Base-by-base conservation (phyloP, 1,284 basidiomycete genomes). In the Pyrrhoderma noxium region DNA sequence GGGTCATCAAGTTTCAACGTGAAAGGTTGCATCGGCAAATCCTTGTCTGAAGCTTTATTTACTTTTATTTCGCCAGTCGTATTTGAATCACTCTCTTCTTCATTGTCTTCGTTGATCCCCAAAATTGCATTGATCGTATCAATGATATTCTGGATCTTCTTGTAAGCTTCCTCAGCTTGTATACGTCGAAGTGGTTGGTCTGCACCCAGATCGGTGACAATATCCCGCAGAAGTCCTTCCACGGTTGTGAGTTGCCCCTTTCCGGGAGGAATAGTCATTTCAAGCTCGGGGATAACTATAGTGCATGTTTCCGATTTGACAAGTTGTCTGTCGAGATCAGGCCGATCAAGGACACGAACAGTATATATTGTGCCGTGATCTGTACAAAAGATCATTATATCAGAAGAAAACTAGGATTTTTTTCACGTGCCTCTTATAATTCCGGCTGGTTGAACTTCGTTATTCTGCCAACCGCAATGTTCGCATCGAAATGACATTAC, bases 401-500 rank as follows among this genome's bases (percentile, higher is more conserved):
- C 27, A 31, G 18, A 31, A 18, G 25, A 45, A 3, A 25, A 34
- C 11, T 31, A 31, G 7, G n/a, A 3, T 11, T 44, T 5, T 31
- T 5, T 5, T 39, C 8, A 70, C 82, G 59, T 60, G 91, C 93
- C 81, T 73, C 91, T 80, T 53, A 98, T 95, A 54, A 78, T 67
- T 5, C 92, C 90, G 0, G 96, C 96, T 8, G 88, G 83, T 64
- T 98, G 93, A 45, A 97, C 88, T 69, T 99, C 95, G 63, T 94
- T 99, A 69, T 99, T 98, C 39, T 79, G 68, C 60, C 79, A 72
- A 18, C 93, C 93, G 62, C 96, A 99, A 65, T 93, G 85, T 50
- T 95, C 89, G 66, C 96, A 99, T 53, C 81, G 79, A 73, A 99
- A 99, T 40, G 91, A 94, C 79, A 94, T 93, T 54, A 99, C 82